Base-by-base conservation (phyloP, 1,139 yeast species). In the Pneumocystis oryctolagi region DNA sequence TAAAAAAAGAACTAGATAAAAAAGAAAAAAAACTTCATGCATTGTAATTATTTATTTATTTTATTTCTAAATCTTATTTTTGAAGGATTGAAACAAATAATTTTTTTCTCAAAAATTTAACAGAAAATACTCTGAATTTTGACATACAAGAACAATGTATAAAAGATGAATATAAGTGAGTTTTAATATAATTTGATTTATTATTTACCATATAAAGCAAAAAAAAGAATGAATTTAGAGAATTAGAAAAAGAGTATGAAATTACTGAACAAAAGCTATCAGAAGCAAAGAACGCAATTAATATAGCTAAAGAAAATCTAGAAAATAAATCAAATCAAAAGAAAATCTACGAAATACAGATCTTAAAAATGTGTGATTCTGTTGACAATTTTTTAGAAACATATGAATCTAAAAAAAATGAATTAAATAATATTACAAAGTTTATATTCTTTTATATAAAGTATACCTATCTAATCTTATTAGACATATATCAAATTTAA, bases 1-100 rank as follows among this genome's bases (percentile, higher is more conserved):
- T 65, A 39, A 42, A 60, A 14, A 65, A 63, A 14, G 69, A 68
- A 12, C 39, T 60, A 5, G 63, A 64, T 37, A 62, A 60, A 8
- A 55, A 55, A 37, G 32, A 35, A 16, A 42, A 60, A n/a, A 53
- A 25, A 9, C 60, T 65, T n/a, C 61, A 61, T 39, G 30, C 32
- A 31, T 34, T 62, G 63, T 35, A 30, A 58, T 14, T 57, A 20
- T 20, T 53, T 16, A n/a, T 5, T 34, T 18, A 16, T 58, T 58
- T 57, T 20, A 16, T 57, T 57, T 57, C 42, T 58, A 40, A 42
- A 18, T 42, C 57, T 53, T 30, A 30, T 31, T 60, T 39, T 60
- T 20, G 25, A 39, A 32, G 35, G 60, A n/a, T 57, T 18, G 25
- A 37, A 34, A 60, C 55, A 25, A 56, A 60, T 39, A 31, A 30